phyloP scores from a whole-genome alignment of 164 flowering plant genomes.

The Dillenia suffruticosa region DNA sequence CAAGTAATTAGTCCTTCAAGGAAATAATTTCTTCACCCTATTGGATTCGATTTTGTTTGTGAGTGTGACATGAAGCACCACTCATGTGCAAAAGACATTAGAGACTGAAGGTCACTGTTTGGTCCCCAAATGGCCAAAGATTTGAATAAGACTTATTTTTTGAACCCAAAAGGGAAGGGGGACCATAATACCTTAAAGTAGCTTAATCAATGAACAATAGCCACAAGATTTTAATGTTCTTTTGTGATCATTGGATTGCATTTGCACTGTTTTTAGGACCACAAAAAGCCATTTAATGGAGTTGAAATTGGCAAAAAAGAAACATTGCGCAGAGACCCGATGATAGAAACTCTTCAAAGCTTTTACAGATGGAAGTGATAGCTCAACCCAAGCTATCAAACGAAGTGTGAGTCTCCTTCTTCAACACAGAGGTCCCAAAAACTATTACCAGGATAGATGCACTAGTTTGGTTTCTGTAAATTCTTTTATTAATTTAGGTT shows the following conservation, averaged over 20 bases:
- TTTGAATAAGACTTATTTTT: too few relatives aligned
- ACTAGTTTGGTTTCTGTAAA: too few relatives aligned
- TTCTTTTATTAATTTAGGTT: too few relatives aligned
- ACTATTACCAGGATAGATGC: too few relatives aligned
- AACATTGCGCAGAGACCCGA: neutral
- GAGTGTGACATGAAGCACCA: too few relatives aligned
- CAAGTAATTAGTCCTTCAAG: too few relatives aligned
- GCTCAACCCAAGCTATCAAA: conserved; percentile 1
- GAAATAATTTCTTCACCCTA: too few relatives aligned
- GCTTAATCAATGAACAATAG: conserved; percentile 1
- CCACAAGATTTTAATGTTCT: conserved; percentile 2
- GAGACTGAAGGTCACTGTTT: too few relatives aligned
- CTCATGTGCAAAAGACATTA: too few relatives aligned
- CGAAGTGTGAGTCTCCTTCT: conserved; percentile 9
- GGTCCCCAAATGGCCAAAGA: too few relatives aligned
- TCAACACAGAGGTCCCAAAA: conserved; percentile 17
- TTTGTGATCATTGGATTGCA: neutral
- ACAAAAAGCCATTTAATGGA: conserved; percentile 2
- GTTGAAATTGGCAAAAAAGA: neutral
- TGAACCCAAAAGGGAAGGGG: neutral
- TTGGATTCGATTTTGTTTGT: too few relatives aligned
- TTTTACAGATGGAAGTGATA: conserved; percentile 16
- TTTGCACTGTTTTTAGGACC: neutral
- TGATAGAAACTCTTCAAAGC: conserved; percentile 10
- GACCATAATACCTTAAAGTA: conserved; percentile 8